A percentile compares a stretch with the other conserved stretches of the same genome.
Evolutionary conservation across 176 grass and related monocot genomes (phyloP).

Genomic region (Puccinellia tenuiflora): DNA sequence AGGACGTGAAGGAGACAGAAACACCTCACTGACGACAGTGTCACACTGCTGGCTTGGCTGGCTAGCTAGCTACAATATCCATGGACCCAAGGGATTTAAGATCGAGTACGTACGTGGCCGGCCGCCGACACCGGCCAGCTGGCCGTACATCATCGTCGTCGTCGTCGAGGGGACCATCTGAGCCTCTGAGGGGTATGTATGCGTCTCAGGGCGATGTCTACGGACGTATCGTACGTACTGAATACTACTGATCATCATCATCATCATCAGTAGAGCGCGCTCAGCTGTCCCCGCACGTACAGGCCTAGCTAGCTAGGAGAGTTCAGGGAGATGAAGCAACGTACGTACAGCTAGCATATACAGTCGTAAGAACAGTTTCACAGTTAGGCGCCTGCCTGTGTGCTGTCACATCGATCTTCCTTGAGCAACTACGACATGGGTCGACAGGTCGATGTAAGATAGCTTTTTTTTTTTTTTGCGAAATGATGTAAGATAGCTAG

Average conservation of each 20-base stretch:
- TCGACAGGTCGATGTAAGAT: constrained; percentile 9
- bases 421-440: neutral
- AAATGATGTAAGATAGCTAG: no score
- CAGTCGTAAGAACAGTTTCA: neutral
- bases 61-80: neutral
- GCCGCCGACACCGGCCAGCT: no score
- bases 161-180: neutral
- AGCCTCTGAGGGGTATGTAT: neutral
- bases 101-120: neutral
- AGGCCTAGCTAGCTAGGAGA: neutral
- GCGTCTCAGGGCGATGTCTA: neutral
- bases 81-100: constrained; percentile 4
- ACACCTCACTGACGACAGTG: neutral
- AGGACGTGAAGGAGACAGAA: neutral
- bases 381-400: neutral
- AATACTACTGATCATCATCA: neutral
- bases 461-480: no score
- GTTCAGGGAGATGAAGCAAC: constrained; percentile 24
- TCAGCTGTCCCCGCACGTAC: neutral
- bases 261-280: neutral
- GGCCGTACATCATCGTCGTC: no score
- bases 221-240: neutral
- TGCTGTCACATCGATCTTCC: neutral
- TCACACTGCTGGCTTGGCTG: neutral
- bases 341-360: neutral